Evolutionary conservation across 495 filamentous ascomycete genomes (phyloP).

Genomic region (Bryoglossum gracile): DNA sequence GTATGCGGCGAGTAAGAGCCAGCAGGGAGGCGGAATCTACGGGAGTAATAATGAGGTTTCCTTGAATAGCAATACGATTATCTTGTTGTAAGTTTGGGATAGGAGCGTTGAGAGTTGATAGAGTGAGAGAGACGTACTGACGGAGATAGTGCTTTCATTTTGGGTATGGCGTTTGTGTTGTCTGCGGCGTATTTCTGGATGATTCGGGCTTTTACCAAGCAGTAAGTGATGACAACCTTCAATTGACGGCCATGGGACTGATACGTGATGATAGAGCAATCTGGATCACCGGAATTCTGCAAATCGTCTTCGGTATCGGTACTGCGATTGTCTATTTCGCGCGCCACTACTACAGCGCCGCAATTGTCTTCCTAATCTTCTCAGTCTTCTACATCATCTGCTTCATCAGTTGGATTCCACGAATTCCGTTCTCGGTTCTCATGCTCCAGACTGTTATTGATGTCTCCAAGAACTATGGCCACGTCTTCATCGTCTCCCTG

Average conservation of each 20-base stretch:
- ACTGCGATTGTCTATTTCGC: slow-evolving; percentile 63
- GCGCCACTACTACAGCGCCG: slow-evolving; percentile 67
- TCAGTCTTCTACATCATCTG: slow-evolving; percentile 72
- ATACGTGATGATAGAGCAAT: slow-evolving; percentile 46
- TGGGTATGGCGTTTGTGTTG: slow-evolving; percentile 62
- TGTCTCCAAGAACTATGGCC: slow-evolving; percentile 71
- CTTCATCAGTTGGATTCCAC: slow-evolving; percentile 74
- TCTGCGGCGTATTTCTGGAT: slow-evolving; percentile 70
- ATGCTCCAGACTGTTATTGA: slow-evolving; percentile 88
- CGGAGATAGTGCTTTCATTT: slow-evolving; percentile 47
- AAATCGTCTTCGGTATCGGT: slow-evolving; percentile 59
- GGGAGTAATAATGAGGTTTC: slow-evolving; percentile 48
- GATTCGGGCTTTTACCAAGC: slow-evolving; percentile 76
- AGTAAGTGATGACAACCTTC: slow-evolving; percentile 24
- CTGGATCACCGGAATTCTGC: slow-evolving; percentile 71
- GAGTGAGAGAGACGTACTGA: slow-evolving; percentile 3
- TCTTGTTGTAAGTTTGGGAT: slow-evolving; percentile 61
- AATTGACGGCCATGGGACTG: not conserved
- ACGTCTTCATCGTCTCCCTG: slow-evolving; percentile 79
- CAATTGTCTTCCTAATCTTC: slow-evolving; percentile 79
- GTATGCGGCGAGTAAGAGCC: slow-evolving; percentile 59
- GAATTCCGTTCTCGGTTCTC: slow-evolving; percentile 82
- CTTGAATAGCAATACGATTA: slow-evolving; percentile 76
- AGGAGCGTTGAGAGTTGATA: no score
- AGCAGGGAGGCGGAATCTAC: slow-evolving; percentile 71